Base-by-base conservation (phyloP, 495 filamentous ascomycete genomes). In the Neurospora intermedia region DNA sequence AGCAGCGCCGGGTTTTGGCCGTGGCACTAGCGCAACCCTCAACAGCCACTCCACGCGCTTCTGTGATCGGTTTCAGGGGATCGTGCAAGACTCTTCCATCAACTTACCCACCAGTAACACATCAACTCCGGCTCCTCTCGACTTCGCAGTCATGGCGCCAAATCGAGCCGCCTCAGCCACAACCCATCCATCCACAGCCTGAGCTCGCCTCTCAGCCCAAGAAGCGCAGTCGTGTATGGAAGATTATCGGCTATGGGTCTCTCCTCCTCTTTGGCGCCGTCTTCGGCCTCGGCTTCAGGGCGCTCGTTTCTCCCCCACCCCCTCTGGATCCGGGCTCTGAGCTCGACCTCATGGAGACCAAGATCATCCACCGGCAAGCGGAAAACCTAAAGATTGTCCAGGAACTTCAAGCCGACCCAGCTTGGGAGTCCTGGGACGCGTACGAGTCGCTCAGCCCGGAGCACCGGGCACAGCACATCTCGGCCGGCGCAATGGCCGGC, bases 381-480 rank as follows among this genome's bases (percentile, higher is more conserved):
- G 72, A 81, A 35, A 74, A 77, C 46, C 82, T 90, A 2, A 86
- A 88, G 15, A 77, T 91, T 72, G 88, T 92, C 27, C 77, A 83
- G 72, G 76, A 82, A 35, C 81, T 92, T 40, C 81, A 83, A n/a
- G 69, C 78, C 16, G 81, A 91, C 79, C 86, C 88, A 9, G 72
- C 77, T 6, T 91, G 85, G 80, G 79, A 81, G 48, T 86, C 87
- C 72, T 83, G 84, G 77, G 85, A 87, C 38, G 89, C 89, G 41
- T 91, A 92, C 80, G 78, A 82, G 38, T 82, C 83, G 69, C 81
- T 86, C 41, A 70, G 84, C 10, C 77, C 85, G 10, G 79, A 82
- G 70, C 77, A 77, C 71, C 71, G 77, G 31, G 69, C 70, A 16
- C 79, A 80, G 74, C 83, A 84, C 72, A 78, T 87, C 9, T 83